A percentile compares a stretch with the other conserved stretches of the same genome.
Conservation (phyloP, 192 early-diverging fungal species). For the Coemansia sp. region DNA sequence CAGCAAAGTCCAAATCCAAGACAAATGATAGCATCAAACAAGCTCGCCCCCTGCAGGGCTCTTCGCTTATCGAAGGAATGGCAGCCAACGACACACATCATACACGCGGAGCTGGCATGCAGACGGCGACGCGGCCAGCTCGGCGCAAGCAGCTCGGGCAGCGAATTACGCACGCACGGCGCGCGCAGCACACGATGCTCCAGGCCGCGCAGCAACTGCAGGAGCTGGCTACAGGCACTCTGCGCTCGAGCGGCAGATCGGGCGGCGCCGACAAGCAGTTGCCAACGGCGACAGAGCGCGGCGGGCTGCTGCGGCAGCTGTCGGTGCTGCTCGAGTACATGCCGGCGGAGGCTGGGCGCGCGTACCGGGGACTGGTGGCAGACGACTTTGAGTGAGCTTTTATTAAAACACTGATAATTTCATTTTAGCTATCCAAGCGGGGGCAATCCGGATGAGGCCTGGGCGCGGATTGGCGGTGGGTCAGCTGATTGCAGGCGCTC, state of each 20-base stretch:
- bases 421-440: too few species aligned
- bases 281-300: not conserved
- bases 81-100: constrained; percentile 13
- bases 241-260: not conserved
- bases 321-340: constrained; percentile 52
- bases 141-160: constrained; percentile 48
- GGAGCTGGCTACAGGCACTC: constrained; percentile 24
- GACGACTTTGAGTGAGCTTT: not conserved
- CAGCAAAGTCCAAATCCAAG: not conserved
- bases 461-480: constrained; percentile 28
- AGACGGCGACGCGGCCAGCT: not conserved
- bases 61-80: not conserved
- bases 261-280: constrained; percentile 2
- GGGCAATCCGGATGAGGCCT: not conserved
- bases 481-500: constrained; percentile 30
- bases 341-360: constrained; percentile 33
- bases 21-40: not conserved
- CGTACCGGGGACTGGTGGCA: constrained; percentile 32
- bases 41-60: too few species aligned
- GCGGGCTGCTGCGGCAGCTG: constrained; percentile 31
- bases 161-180: constrained; percentile 40
- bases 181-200: constrained; percentile 33
- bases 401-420: too few species aligned
- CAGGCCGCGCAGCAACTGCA: constrained; percentile 41
- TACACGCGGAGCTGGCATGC: not conserved